Conservation (phyloP, 208 protist species). For the Blechomonas ayalai region DNA sequence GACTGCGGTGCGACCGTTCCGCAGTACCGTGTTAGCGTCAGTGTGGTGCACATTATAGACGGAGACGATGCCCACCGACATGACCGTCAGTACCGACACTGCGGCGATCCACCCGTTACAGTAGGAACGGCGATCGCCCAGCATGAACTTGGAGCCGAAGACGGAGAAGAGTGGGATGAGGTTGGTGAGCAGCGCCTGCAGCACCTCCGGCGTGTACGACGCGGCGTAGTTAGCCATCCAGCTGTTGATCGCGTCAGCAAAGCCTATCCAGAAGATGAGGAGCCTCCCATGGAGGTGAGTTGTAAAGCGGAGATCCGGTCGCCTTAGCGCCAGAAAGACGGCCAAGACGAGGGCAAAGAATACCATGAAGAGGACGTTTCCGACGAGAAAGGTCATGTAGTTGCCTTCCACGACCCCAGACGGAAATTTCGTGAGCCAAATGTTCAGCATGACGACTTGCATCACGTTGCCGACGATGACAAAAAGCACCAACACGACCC, state of each 20-base stretch:
- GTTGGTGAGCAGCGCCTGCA: conserved; percentile 71
- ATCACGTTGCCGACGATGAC: conserved; percentile 68
- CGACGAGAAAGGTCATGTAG: conserved; percentile 67
- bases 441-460: conserved; percentile 84
- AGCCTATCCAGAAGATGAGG: conserved; percentile 48
- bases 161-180: conserved; percentile 66
- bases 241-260: conserved; percentile 70
- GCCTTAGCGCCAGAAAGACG: conserved; percentile 33
- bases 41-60: conserved; percentile 31
- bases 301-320: conserved; percentile 54
- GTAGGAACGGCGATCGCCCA: conserved; percentile 60
- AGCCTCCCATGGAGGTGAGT: conserved; percentile 31
- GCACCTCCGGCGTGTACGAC: conserved; percentile 65
- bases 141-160: conserved; percentile 65
- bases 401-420: conserved; percentile 47
- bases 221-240: conserved; percentile 70
- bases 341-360: conserved; percentile 49
- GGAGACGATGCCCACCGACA: conserved; percentile 48
- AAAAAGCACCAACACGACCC: conserved; percentile 36
- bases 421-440: conserved; percentile 71
- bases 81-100: conserved; percentile 56
- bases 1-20: conserved; percentile 29
- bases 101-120: conserved; percentile 44
- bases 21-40: conserved; percentile 6
- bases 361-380: conserved; percentile 48